Conservation (phyloP, 1,284 basidiomycete genomes). For the Ustilago shanxiensis region DNA sequence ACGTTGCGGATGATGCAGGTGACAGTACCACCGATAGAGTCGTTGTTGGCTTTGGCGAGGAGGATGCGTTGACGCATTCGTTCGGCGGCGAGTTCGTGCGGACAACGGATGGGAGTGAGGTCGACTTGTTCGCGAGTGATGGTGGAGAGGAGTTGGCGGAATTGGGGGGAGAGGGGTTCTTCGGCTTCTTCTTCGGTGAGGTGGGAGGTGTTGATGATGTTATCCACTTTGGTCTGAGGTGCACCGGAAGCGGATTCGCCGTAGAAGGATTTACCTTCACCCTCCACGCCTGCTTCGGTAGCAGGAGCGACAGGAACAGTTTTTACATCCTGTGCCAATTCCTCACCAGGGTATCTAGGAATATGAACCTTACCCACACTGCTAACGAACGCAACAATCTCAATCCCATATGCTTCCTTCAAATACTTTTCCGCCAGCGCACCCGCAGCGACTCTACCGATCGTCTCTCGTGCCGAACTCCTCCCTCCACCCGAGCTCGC, state of each 20-base stretch:
- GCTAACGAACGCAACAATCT: conserved; percentile 96
- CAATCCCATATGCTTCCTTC: conserved; percentile 85
- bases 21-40: conserved; percentile 97
- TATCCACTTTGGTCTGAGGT: conserved; percentile 65
- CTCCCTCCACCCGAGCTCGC: conserved; percentile 96
- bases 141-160: conserved; percentile 81
- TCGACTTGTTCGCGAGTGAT: conserved; percentile 91
- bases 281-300: not conserved
- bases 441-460: conserved; percentile 96
- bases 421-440: conserved; percentile 98
- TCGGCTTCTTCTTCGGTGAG: conserved; percentile 79
- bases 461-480: conserved; percentile 94
- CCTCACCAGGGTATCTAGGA: conserved; percentile 69
- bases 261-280: conserved; percentile 47
- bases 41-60: conserved; percentile 87
- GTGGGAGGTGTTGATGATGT: conserved; percentile 72
- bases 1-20: conserved; percentile 94
- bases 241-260: conserved; percentile 67
- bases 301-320: conserved; percentile 20
- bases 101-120: conserved; percentile 87
- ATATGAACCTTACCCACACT: conserved; percentile 94
- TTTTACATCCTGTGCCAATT: conserved; percentile 42
- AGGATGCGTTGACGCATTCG: conserved; percentile 95
- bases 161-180: conserved; percentile 86
- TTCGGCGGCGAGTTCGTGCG: conserved; percentile 86